Base-by-base conservation (phyloP, 495 filamentous ascomycete genomes). In the Xylaria curta region DNA sequence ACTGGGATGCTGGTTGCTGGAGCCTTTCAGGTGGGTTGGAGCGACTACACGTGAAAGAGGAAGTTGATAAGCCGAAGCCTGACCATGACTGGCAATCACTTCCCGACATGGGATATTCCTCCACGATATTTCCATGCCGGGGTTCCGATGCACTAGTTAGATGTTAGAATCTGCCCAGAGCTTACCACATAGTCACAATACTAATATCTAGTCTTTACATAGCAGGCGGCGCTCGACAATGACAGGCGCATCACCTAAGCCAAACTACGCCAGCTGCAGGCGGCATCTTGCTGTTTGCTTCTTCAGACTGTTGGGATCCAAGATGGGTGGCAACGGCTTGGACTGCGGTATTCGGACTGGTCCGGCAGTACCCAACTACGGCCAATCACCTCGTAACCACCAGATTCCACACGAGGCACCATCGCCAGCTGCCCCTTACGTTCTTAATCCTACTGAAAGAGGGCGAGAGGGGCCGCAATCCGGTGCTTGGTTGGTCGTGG, bases 61-160 rank as follows among this genome's bases (percentile, higher is more conserved):
- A 69, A 69, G 66, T 69, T 69, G 66, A 61, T 47, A 69, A 69
- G 66, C 66, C 66, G 33, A 49, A 49, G 66, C 66, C 54, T 36
- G 66, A 36, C 53, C 24, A 61, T 17, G 24, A 54, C 53, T 60
- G 66, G 66, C 66, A 69, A 69, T 69, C 66, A 46, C 66, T 69
- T 69, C 66, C 66, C 38, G 36, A 69, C 38, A 10, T 44, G 54
- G 66, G 38, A 60, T 38, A 12, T 49, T 36, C 53, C 53, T 60
- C 53, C 49, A 56, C 31, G 65, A 56, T 15, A 4, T 51, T 67
- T 56, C 33, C 49, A 40, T 36, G 49, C 47, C 19, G 21, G 49
- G 64, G 26, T 17, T 56, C 33, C 28, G 38, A 44, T 38, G 8
- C 36, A 44, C 21, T 28, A 62, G 26, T 6, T 19, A 59, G 31